phyloP scores from a whole-genome alignment of 306 rosid genomes.

The Prunus padus region DNA sequence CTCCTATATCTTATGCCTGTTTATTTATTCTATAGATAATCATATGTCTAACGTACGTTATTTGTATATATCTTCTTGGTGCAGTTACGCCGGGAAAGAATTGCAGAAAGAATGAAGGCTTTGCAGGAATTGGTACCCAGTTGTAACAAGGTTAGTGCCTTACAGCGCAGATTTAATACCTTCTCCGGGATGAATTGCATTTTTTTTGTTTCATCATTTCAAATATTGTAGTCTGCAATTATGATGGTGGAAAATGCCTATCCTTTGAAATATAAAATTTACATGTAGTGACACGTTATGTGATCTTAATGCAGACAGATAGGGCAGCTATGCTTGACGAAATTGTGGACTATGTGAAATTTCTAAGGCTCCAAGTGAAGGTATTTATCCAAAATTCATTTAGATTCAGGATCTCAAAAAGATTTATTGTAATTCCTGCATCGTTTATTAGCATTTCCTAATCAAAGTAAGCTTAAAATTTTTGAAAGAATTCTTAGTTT shows the following conservation, averaged over 20 bases:
- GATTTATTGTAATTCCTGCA: background rate
- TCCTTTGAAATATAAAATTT: background rate
- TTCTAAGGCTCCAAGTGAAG: slow-evolving; percentile 98
- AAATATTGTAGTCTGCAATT: background rate
- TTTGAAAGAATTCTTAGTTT: no score
- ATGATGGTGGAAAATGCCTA: background rate
- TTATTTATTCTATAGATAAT: background rate
- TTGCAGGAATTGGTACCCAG: slow-evolving; percentile 95
- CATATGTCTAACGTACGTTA: background rate
- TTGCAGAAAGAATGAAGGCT: slow-evolving; percentile 99
- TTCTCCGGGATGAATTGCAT: background rate
- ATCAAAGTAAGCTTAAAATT: background rate
- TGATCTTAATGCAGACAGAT: slow-evolving; percentile 66
- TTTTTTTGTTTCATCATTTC: background rate
- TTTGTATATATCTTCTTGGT: slow-evolving; percentile 20
- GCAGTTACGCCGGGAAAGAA: slow-evolving; percentile 96
- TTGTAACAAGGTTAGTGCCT: slow-evolving; percentile 74
- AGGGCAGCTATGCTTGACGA: slow-evolving; percentile 97
- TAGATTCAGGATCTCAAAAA: slow-evolving; percentile 9
- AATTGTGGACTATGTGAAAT: slow-evolving; percentile 96
- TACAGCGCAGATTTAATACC: background rate
- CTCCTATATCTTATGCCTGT: background rate
- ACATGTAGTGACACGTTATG: slow-evolving; percentile 3
- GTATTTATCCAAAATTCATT: slow-evolving; percentile 36
- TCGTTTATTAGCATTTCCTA: background rate